Base-by-base conservation (phyloP, 73 alveolate genomes). In the Paramecium octaurelia region DNA sequence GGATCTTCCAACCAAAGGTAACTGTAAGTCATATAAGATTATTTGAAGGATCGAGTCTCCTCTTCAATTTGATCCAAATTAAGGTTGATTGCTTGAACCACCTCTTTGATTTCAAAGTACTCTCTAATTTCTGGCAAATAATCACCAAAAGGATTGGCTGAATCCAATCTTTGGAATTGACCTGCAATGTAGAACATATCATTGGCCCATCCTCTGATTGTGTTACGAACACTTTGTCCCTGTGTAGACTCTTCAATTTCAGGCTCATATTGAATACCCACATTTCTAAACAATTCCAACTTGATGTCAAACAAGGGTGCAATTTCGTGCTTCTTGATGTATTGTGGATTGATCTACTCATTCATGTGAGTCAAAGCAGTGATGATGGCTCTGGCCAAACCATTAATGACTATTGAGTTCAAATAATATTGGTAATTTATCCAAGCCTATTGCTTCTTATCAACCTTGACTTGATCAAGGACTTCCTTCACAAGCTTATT, bases 1-100 rank as follows among this genome's bases (percentile, higher is more conserved):
- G 97, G 95, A 75, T 98, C 99, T 95, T 98, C 99, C 48, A 96
- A 95, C 99, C 99, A 98, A 58, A 98, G 88, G 96, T 97, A 97
- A 71, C 96, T 94, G 58, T 95, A 96, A 59, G 97, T 99, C 29
- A 93, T 94, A 92, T 96, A 98, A 59, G 96, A 90, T 57, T 86
- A 86, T 94, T 97, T 97, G 94, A 96, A 96, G 48, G 83, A 48
- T 68, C 94, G 68, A 34, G 99, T 92, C 75, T 98, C 99, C 21
- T 94, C 95, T 93, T 98, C 99, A 76, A 97, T 95, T 40, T 92
- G 93, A 48, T 86, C 93, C 64, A 96, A 86, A 85, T 95, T 93
- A 58, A 59, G 35, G 76, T 95, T 88, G 70, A 96, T 93, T 57
- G 77, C 92, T 35, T 92, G 50, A 57, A 94, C 84, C 35, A 93